These are phyloP conservation scores for Chamaecyparis obtusa DNA, from an alignment of 75 land plant genomes.

Conservation along the genomic window DNA sequence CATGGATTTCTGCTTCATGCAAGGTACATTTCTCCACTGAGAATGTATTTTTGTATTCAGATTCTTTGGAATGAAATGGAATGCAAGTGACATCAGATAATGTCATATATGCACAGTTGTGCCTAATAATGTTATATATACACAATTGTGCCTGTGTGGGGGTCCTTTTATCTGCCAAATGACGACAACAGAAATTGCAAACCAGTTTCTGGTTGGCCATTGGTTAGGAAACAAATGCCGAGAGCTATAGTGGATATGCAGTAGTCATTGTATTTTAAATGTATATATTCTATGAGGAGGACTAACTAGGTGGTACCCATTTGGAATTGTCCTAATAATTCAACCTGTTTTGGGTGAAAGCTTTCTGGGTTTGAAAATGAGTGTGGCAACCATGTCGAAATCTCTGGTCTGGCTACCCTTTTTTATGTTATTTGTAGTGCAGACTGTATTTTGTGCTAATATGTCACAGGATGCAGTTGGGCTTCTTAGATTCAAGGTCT, in stretches of 20 bases:
- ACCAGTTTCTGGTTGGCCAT: neutral
- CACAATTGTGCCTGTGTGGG: neutral
- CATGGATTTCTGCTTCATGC: neutral
- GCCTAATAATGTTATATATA: neutral
- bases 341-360: neutral
- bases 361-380: neutral
- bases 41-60: neutral
- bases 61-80: neutral
- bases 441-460: neutral
- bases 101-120: conserved; percentile 4
- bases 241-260: neutral
- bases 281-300: neutral
- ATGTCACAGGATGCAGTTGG: neutral
- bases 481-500: conserved; percentile 1
- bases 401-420: neutral
- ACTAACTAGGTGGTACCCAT: neutral
- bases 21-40: neutral
- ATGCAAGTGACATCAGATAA: neutral
- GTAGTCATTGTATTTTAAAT: neutral
- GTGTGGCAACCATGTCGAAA: neutral
- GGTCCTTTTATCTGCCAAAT: neutral
- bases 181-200: neutral
- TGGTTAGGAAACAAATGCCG: neutral
- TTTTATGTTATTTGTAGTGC: neutral
- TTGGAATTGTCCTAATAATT: neutral